These are phyloP conservation scores for Thelonectria discophora DNA, from an alignment of 2,329 filamentous ascomycete genomes.

Conservation along the genomic window DNA sequence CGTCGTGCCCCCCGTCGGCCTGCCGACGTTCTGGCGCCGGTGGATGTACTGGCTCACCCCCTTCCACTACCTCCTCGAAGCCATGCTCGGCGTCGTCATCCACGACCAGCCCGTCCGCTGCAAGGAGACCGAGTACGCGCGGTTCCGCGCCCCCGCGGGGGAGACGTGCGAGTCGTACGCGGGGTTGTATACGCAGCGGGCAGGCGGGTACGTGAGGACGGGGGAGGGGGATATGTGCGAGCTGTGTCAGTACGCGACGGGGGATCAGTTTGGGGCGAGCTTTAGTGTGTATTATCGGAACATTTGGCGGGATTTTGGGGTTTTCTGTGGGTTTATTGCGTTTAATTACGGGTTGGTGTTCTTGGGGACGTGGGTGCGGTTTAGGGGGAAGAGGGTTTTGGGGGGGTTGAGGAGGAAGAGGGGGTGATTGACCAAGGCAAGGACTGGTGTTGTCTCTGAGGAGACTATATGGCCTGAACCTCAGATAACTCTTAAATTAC, in stretches of 20 bases:
- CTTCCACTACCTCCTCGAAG: conserved; percentile 73
- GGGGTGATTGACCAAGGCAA: background rate
- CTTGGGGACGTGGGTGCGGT: conserved; percentile 51
- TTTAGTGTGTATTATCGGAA: conserved; percentile 69
- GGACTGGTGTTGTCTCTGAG: too few relatives aligned
- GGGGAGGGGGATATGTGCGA: conserved; percentile 66
- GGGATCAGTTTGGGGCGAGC: conserved; percentile 65
- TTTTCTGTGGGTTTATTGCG: conserved; percentile 69
- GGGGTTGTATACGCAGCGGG: conserved; percentile 58
- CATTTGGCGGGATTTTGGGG: conserved; percentile 73
- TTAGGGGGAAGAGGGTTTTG: conserved; percentile 51
- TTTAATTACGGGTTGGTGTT: conserved; percentile 66
- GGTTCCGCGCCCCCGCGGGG: conserved; percentile 66
- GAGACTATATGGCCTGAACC: too few relatives aligned
- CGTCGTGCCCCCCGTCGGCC: conserved; percentile 66
- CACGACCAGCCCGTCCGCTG: conserved; percentile 66
- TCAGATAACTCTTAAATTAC: too few relatives aligned
- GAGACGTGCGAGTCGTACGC: conserved; percentile 70
- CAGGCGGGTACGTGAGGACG: conserved; percentile 69
- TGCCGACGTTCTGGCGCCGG: conserved; percentile 70
- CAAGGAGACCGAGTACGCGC: conserved; percentile 63
- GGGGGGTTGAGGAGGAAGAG: conserved; percentile 43
- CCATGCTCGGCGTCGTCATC: conserved; percentile 64
- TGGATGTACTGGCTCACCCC: conserved; percentile 76
- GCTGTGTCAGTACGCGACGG: conserved; percentile 69